Evolutionary conservation across 2,329 filamentous ascomycete species (phyloP).

Genomic region (Emericellopsis atlantica): DNA sequence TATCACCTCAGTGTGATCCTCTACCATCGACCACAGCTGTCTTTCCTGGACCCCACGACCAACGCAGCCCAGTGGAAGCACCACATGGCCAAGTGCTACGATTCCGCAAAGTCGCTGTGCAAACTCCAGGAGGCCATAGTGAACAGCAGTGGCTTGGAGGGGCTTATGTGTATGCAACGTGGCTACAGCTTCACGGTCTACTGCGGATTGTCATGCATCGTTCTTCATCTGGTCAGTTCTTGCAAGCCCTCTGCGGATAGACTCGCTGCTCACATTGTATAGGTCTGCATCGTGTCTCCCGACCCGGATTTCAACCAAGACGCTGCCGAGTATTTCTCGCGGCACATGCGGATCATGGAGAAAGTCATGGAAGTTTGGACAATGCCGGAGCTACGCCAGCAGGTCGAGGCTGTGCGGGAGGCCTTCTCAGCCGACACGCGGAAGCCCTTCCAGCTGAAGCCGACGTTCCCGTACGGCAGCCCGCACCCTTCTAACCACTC

Average conservation of each 20-base stretch:
- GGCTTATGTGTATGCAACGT: slow-evolving; percentile 81
- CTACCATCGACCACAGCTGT: slow-evolving; percentile 75
- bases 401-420: slow-evolving; percentile 78
- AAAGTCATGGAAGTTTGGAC: slow-evolving; percentile 73
- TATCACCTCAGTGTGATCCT: slow-evolving; percentile 78
- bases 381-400: slow-evolving; percentile 79
- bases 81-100: slow-evolving; percentile 78
- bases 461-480: slow-evolving; percentile 77
- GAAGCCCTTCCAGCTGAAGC: slow-evolving; percentile 81
- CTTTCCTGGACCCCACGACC: slow-evolving; percentile 59
- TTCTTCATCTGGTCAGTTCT: slow-evolving; percentile 73
- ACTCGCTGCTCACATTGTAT: background rate
- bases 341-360: slow-evolving; percentile 90
- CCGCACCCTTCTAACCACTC: slow-evolving; percentile 52
- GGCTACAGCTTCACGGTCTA: slow-evolving; percentile 97
- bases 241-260: background rate
- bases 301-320: slow-evolving; percentile 79
- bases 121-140: slow-evolving; percentile 76
- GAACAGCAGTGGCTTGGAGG: slow-evolving; percentile 62
- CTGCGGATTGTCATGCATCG: slow-evolving; percentile 77
- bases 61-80: slow-evolving; percentile 71
- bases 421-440: slow-evolving; percentile 80
- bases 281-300: slow-evolving; percentile 89
- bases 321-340: slow-evolving; percentile 77
- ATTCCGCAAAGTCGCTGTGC: slow-evolving; percentile 74